Evolutionary conservation across 129 eudicot species (phyloP).

Genomic region (Smallanthus sonchifolius): DNA sequence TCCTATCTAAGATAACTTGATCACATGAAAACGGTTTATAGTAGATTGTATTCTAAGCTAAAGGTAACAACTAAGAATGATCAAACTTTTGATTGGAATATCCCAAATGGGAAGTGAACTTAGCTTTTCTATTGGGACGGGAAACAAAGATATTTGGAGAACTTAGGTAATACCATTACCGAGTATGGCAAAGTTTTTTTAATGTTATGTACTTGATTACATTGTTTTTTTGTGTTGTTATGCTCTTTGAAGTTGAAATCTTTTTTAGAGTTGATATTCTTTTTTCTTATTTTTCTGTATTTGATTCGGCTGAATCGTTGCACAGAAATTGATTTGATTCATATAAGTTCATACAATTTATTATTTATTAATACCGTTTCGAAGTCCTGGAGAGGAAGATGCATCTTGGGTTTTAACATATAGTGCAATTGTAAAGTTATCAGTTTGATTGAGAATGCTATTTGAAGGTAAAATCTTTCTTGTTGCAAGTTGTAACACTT

Average conservation of each 20-base stretch:
- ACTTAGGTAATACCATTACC: not conserved
- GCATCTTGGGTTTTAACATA: too few relatives aligned
- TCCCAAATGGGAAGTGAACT: not conserved
- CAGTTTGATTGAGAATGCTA: not conserved
- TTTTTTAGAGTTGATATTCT: not conserved
- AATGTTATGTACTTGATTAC: too few relatives aligned
- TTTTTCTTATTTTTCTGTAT: not conserved
- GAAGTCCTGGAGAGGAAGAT: too few relatives aligned
- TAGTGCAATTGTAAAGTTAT: not conserved
- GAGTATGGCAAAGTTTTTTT: not conserved
- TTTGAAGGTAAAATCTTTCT: not conserved
- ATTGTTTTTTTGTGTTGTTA: not conserved
- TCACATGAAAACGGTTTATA: not conserved
- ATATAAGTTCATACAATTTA: too few relatives aligned
- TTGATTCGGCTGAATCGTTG: too few relatives aligned
- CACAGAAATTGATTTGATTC: too few relatives aligned
- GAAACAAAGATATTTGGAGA: not conserved
- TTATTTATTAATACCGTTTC: too few relatives aligned
- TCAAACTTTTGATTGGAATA: not conserved
- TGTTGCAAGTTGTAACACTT: not conserved
- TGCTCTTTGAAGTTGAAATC: not conserved
- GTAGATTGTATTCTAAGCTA: not conserved
- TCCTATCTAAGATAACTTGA: not conserved
- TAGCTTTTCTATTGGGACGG: not conserved
- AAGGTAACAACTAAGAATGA: not conserved